Conservation (phyloP, 2,329 filamentous ascomycete species). For the Aspergillus sp. region DNA sequence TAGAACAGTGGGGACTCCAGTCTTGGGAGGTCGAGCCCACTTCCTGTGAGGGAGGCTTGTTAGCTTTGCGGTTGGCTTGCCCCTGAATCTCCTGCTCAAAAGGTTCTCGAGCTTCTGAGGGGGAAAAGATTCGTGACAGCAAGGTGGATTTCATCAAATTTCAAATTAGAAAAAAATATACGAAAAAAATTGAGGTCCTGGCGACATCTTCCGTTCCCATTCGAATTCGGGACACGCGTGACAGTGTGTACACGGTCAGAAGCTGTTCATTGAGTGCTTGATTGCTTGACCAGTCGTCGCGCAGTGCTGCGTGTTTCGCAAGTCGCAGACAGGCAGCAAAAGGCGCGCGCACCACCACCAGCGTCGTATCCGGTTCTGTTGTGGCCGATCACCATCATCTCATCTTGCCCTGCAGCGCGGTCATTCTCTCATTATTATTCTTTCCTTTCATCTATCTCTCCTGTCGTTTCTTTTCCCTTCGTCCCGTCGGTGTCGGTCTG, state of each 20-base stretch:
- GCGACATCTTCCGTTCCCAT: neutral
- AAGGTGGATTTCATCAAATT: no score
- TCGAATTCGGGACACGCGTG: neutral
- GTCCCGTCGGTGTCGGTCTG: slow-evolving; percentile 19
- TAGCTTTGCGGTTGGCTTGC: slow-evolving; percentile 11
- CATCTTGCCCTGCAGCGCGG: slow-evolving; percentile 7
- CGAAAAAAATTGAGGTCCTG: neutral
- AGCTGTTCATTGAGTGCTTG: no score
- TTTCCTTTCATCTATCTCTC: slow-evolving; percentile 17
- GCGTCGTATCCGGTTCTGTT: slow-evolving; percentile 6
- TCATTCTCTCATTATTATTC: slow-evolving; percentile 12
- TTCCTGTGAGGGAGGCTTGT: neutral
- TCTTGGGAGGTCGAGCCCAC: slow-evolving; percentile 12
- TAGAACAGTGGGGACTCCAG: slow-evolving; percentile 11
- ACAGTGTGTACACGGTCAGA: neutral
- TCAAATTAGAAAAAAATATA: neutral
- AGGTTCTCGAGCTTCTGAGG: slow-evolving; percentile 10
- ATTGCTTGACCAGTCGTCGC: no score
- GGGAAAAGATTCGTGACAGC: no score
- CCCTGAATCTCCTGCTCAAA: slow-evolving; percentile 17
- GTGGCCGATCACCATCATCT: slow-evolving; percentile 22
- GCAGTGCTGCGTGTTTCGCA: neutral
- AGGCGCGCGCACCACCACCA: neutral
- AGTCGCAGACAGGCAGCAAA: neutral
- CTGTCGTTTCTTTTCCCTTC: slow-evolving; percentile 19